Evolutionary conservation across 352 stramenopile genomes (phyloP), one percentile per base, ranked within the genome.

Genomic region (Phytopythium cucurbitacearum): DNA sequence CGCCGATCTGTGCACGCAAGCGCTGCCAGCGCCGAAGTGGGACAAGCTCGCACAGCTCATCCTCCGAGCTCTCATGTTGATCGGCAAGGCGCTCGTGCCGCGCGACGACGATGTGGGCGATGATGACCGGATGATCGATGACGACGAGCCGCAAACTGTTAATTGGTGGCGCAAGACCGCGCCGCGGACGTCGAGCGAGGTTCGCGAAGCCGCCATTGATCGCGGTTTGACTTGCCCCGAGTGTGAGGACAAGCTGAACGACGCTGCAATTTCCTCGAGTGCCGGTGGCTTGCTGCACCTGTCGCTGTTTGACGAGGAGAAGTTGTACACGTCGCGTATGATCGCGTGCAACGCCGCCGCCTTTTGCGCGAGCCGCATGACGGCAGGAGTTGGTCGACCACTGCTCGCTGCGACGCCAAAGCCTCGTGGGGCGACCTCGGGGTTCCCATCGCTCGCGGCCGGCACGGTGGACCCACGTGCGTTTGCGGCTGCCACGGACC

Each of bases 271-370:
- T 55, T 55, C 64, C 38, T 66, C 60, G 37, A 43, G 59, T 7
- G 53, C 68, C 13, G 64, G 59, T 2, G 48, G 35, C 35, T 37
- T 91, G 36, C 56, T 91, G 42, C 72, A 73, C 15, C 57, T 89
- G 35, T 83, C 80, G 8, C 59, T 88, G 10, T 82, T 92, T 54
- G 78, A 83, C 11, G 79, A 94, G 49, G 76, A 88, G 41, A 91
- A 92, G 61, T 56, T 91, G 52, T 88, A 91, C 53, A 76, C 80
- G 34, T 86, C 80, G 37, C 73, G 81, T 34, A 87, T 94, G 80
- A 84, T 92, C 8, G 32, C 91, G 49, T 92, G 80, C 62, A 91
- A 92, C 57, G 60, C 80, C 10, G 71, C 74, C 3, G 80, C 84
- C 40, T 90, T 87, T 57, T 94, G 84, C 51, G 62, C 71, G 9